Evolutionary conservation across 306 rosid species (phyloP), one percentile per base, ranked within the genome.

Genomic region (Dryas drummondii): DNA sequence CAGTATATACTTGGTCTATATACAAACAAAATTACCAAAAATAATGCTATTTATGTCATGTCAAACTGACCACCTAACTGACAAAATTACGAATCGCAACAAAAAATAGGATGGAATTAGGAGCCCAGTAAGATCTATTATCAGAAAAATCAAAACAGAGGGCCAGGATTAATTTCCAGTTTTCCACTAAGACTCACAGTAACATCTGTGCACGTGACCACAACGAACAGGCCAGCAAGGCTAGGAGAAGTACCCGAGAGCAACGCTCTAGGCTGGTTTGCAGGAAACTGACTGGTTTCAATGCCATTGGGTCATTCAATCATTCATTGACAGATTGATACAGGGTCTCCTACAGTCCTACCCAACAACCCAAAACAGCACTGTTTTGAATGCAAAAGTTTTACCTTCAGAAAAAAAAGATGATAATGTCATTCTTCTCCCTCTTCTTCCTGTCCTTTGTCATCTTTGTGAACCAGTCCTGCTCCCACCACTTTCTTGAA

Each of bases 261-360:
- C 93, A 77, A 84, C 82, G 87, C 48, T 71, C 15, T 78, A 84
- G 90, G 86, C 97, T 56, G 49, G 66, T 83, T 67, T 16, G 68
- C 66, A 79, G 96, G 92, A 55, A 68, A 78, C 74, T 80, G 88
- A 66, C 77, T 73, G 97, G 91, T 73, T 81, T 79, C 77, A 59
- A 73, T 68, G 80, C 68, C 79, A 72, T 71, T 40, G 37, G 37
- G 37, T 32, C 37, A 32, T 32, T 32, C 37, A 32, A 2, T 32
- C 37, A 32, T 32, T 32, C 37, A 32, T 32, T 66, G 77, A 75
- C 52, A 70, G 80, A 72, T 26, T 76, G 79, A 71, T 72, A 69
- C 63, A 41, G 66, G 72, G 37, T 32, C 37, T 32, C 37, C 37
- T 22, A 22, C 22, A 22, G 22, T 22, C 22, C 72, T 74, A 64